Evolutionary conservation across 306 rosid species (phyloP).

Genomic region (Sesbania bispinosa): DNA sequence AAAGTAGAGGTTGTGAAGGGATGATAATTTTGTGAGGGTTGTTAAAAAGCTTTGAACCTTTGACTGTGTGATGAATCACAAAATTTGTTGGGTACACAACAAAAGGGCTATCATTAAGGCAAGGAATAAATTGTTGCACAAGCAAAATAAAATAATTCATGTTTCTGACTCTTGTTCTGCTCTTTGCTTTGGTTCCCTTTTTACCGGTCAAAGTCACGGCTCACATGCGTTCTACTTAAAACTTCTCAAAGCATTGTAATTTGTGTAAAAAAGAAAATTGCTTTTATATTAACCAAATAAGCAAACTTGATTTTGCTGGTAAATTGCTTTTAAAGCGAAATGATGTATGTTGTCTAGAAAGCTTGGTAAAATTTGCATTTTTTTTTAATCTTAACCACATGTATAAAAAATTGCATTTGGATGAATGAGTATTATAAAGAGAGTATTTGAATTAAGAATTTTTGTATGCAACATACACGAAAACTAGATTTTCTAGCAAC

Average conservation of each 20-base stretch:
- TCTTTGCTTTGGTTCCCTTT: conserved; percentile 16
- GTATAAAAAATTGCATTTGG: background rate
- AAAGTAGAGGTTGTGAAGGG: conserved; percentile 31
- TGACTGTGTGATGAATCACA: conserved; percentile 16
- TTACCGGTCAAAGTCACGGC: conserved; percentile 20
- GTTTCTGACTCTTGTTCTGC: conserved; percentile 3
- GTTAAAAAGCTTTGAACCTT: conserved; percentile 26
- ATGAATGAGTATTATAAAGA: background rate
- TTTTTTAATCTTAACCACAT: no score
- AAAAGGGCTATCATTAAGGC: conserved; percentile 10
- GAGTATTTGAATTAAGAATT: background rate
- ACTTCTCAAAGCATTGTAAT: background rate
- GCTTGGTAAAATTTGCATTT: background rate
- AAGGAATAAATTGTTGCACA: conserved; percentile 30
- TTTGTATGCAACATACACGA: background rate
- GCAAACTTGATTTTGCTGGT: background rate
- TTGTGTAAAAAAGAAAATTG: no score
- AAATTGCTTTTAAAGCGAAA: no score
- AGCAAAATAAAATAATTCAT: conserved; percentile 14
- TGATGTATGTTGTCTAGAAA: background rate
- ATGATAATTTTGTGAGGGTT: conserved; percentile 14
- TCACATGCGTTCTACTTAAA: background rate
- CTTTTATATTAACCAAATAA: no score
- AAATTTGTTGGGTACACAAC: conserved; percentile 2
- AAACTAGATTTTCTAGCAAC: background rate